These are phyloP conservation scores for Gossypium aridum DNA, from an alignment of 441 rosid species.

Conservation along the genomic window DNA sequence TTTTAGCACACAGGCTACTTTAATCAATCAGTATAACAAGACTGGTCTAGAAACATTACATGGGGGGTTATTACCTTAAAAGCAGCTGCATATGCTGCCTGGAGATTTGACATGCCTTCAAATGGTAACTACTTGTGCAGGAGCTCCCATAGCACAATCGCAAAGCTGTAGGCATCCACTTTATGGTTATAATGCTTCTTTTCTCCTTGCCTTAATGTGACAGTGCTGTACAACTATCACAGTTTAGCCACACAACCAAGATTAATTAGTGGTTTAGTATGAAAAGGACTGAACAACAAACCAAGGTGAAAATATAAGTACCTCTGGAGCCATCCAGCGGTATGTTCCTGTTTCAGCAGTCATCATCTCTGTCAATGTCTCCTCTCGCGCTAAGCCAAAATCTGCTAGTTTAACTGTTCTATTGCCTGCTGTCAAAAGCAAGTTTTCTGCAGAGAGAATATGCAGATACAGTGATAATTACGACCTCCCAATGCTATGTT, in stretches of 20 bases:
- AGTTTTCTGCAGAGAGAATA: conserved; percentile 48
- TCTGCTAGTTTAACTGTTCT: conserved; percentile 84
- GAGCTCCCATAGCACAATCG: conserved; percentile 91
- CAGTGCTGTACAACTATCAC: conserved; percentile 80
- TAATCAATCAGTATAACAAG: neutral
- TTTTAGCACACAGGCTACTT: neutral
- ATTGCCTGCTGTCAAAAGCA: conserved; percentile 73
- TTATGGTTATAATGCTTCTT: conserved; percentile 30
- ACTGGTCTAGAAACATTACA: neutral
- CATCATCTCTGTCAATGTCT: conserved; percentile 94
- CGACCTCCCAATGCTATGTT: neutral
- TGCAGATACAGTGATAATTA: neutral
- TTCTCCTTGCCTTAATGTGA: conserved; percentile 87
- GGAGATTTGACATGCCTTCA: conserved; percentile 97
- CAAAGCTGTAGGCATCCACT: conserved; percentile 84
- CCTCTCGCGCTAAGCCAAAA: conserved; percentile 96
- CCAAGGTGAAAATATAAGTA: conserved; percentile 11
- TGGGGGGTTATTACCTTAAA: conserved; percentile 49
- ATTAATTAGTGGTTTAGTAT: neutral
- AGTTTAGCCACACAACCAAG: neutral
- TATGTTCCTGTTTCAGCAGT: conserved; percentile 96
- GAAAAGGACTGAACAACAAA: neutral
- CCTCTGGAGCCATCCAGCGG: conserved; percentile 30
- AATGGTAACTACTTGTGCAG: conserved; percentile 85
- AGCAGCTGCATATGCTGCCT: conserved; percentile 96